Percentiles rank a stretch among this genome's conserved stretches.
These are phyloP conservation scores for Aspergillus carlsbadensis DNA, from an alignment of 495 filamentous ascomycete genomes.

Conservation along the genomic window DNA sequence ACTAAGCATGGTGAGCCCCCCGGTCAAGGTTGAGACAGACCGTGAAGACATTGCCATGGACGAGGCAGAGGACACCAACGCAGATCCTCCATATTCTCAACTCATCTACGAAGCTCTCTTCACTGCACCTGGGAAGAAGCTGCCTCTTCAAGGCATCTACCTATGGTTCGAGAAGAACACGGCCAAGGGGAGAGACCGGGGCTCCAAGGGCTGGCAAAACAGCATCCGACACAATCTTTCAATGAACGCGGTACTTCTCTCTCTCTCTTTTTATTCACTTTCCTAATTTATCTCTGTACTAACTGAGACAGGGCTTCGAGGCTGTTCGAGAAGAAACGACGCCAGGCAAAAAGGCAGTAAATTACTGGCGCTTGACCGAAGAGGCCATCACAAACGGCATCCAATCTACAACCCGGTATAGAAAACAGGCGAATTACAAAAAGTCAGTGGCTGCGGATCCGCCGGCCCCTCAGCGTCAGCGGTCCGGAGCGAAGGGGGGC, in stretches of 20 bases:
- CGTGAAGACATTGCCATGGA: constrained; percentile 21
- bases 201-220: constrained; percentile 89
- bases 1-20: constrained; percentile 16
- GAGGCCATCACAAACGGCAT: constrained; percentile 61
- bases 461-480: constrained; percentile 50
- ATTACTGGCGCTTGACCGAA: constrained; percentile 65
- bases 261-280: constrained; percentile 7
- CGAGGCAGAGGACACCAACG: constrained; percentile 32
- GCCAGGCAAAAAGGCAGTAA: constrained; percentile 58
- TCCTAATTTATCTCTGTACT: constrained; percentile 3
- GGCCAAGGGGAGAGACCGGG: constrained; percentile 61
- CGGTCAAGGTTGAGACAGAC: constrained; percentile 9
- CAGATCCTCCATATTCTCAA: constrained; percentile 73
- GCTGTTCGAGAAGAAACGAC: constrained; percentile 49
- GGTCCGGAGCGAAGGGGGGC: constrained; percentile 57
- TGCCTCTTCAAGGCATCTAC: constrained; percentile 87
- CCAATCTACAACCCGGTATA: constrained; percentile 73
- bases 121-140: constrained; percentile 58
- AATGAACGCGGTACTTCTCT: constrained; percentile 82
- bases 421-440: constrained; percentile 52
- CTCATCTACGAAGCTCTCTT: constrained; percentile 77
- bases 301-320: constrained; percentile 57
- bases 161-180: constrained; percentile 85
- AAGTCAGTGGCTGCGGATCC: constrained; percentile 41
- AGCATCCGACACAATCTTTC: constrained; percentile 96